A percentile compares a stretch with the other conserved stretches of the same genome.
phyloP scores from a whole-genome alignment of 1,284 basidiomycete species.

The Sporisorium graminicola region DNA sequence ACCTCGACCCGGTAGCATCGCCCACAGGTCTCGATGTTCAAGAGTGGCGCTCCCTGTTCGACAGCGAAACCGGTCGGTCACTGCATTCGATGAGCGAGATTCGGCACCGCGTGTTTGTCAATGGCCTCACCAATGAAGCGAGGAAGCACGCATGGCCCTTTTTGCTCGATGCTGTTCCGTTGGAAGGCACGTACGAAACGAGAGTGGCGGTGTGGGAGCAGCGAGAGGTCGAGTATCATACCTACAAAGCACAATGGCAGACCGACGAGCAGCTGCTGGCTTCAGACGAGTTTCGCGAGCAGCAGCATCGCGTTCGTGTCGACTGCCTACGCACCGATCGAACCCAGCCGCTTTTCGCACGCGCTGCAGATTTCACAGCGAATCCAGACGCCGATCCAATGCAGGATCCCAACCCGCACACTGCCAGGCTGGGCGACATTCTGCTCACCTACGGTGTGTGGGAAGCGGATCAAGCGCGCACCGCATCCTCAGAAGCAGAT shows the following conservation, averaged over 20 bases:
- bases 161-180: constrained; percentile 84
- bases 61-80: constrained; percentile 35
- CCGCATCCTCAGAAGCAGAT: neutral
- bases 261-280: constrained; percentile 29
- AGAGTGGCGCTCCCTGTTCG: constrained; percentile 58
- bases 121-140: constrained; percentile 50
- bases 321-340: constrained; percentile 98
- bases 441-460: constrained; percentile 82
- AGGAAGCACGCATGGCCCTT: constrained; percentile 82
- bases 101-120: constrained; percentile 57
- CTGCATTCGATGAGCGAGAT: constrained; percentile 34
- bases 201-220: constrained; percentile 49
- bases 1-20: constrained; percentile 1
- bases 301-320: constrained; percentile 90
- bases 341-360: constrained; percentile 82
- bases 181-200: constrained; percentile 73
- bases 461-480: constrained; percentile 37
- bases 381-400: constrained; percentile 54
- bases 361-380: constrained; percentile 40
- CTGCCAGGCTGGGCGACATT: constrained; percentile 81
- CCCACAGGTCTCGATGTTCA: constrained; percentile 22
- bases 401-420: constrained; percentile 82
- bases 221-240: constrained; percentile 40
- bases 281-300: constrained; percentile 69
- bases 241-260: constrained; percentile 50